These are phyloP conservation scores for Neospora caninum DNA, from an alignment of 169 alveolate genomes.

Conservation along the genomic window DNA sequence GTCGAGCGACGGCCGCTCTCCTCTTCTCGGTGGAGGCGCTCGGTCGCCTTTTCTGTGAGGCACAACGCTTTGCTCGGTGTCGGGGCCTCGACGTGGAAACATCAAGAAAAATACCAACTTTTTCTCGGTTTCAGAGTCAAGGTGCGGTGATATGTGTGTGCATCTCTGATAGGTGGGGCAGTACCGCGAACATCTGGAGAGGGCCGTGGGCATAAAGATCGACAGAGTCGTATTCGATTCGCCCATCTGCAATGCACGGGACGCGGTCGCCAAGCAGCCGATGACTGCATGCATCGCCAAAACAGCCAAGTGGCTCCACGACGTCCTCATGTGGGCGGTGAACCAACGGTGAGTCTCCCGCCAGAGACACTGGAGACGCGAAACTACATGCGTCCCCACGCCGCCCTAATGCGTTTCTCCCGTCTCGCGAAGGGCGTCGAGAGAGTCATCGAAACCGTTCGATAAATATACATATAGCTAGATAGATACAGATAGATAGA, in stretches of 20 bases:
- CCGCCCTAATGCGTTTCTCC: too few relatives aligned
- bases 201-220: not conserved
- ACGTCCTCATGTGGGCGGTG: conserved; percentile 3
- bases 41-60: too few relatives aligned
- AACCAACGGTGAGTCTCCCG: not conserved
- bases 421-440: too few relatives aligned
- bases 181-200: not conserved
- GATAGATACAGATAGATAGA: too few relatives aligned
- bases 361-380: not conserved
- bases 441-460: not conserved
- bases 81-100: too few relatives aligned
- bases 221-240: conserved; percentile 36
- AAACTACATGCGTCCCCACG: too few relatives aligned
- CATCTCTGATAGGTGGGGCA: not conserved
- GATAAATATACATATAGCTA: too few relatives aligned
- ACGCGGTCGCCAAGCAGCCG: conserved; percentile 31
- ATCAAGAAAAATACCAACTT: too few relatives aligned
- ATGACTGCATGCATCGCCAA: not conserved
- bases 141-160: not conserved
- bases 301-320: not conserved
- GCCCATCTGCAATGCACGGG: conserved; percentile 44
- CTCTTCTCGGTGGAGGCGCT: too few relatives aligned
- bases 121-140: too few relatives aligned
- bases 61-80: too few relatives aligned
- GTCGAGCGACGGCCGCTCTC: too few relatives aligned